Evolutionary conservation across 495 filamentous ascomycete species (phyloP), one percentile per base, ranked within the genome.

Genomic region (Aspergillus nidulans): DNA sequence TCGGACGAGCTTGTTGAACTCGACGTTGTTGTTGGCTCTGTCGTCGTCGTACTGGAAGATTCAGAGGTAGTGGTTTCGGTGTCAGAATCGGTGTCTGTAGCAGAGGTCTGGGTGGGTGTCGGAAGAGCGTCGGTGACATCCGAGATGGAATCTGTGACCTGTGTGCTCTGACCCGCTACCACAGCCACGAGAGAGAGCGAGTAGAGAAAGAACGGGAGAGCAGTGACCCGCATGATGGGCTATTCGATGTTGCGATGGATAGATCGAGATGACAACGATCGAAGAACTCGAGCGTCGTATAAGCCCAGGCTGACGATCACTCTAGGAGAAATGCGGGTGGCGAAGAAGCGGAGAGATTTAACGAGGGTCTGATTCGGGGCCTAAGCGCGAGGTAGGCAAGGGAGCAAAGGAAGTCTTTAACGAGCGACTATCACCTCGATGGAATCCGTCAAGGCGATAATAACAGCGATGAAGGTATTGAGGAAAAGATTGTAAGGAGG

Each of bases 181-280:
- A 67, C 65, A 36, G 71, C 66, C 68, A 72, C 59, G 30, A 76
- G 61, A 47, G 62, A 64, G 57, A 76, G 64, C 44, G 70, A 68
- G 52, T 73, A 70, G 24, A 68, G 49, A 52, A 74, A 42, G 52
- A 74, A 65, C 49, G 70, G 69, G 48, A 74, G 63, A 53, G 61
- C 57, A 53, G 65, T 58, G 52, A 68, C 61, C 57, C 73, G 71
- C 73, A 76, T 76, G 60, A 49, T 69, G 63, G 59, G 44, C 19
- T 28, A 40, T 41, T 4, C 10, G 44, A 28, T 30, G 50, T 30
- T 55, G 44, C 30, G 38, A 49, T 52, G 16, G 23, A 38, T 12
- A 49, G 16, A 44, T 26, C n/a, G n/a, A 13, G n/a, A 39, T 8
- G 6, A n/a, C 3, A 19, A 49, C 8, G 32, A 39, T 56, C 48